Base-by-base conservation (phyloP, 108 stramenopile genomes). In the Nitzschia palea region DNA sequence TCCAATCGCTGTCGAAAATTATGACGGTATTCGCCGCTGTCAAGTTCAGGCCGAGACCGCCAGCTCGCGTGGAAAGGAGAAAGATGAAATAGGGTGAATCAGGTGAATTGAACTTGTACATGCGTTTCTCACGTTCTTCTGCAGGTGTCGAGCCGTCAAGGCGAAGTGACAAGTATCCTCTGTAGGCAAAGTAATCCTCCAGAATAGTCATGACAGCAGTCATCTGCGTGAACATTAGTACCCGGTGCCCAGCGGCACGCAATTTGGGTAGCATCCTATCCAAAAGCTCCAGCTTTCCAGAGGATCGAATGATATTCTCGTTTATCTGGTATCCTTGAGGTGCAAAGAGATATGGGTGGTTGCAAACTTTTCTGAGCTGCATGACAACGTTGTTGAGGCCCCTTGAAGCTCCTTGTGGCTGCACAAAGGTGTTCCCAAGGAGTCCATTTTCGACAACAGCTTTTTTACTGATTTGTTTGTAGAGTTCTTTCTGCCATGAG, bases 1-100 rank as follows among this genome's bases (percentile, higher is more conserved):
- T 99, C 98, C 98, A 99, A 74, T 99, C 98, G 53, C 87, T 88
- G 67, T 97, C 98, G 79, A 97, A 98, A 58, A 99, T 91, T 62
- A 99, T 90, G 23, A 96, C 96, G 6, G 96, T 97, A 65, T 98
- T 96, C 25, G 98, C 98, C 18, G 95, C 77, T 20, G 96, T 89
- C 26, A 90, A 80, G 55, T 93, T 90, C 34, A 93, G 72, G 31
- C 88, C 91, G 52, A 90, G 76, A 5, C 86, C 95, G 22, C 99
- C 99, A 20, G 99, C 97, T 3, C 97, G 78, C 9, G 99, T 98
- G 47, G 92, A 94, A 45, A 99, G 75, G 0, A 98, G 82, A 68
- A 98, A 99, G 20, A 94, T 81, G 67, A 97, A 97, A 55, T 91
- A 76, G 1, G 86, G 88, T 32, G 84, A 83, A 61, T 93, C 90